Conservation (phyloP, 2,329 filamentous ascomycete species). For the Bretziella fagacearum region DNA sequence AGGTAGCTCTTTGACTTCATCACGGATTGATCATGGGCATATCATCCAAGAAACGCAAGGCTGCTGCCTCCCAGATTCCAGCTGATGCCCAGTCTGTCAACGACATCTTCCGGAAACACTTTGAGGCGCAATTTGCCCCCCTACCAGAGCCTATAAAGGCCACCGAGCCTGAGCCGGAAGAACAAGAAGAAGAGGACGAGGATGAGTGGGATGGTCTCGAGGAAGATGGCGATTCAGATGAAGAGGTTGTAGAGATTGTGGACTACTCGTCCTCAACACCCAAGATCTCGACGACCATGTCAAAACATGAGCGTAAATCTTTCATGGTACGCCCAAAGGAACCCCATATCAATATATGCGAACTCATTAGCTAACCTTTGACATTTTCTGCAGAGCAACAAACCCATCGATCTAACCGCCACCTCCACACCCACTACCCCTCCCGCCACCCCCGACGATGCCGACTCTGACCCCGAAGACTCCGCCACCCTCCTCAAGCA, state of each 20-base stretch:
- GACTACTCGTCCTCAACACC: conserved; percentile 34
- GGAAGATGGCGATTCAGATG: conserved; percentile 16
- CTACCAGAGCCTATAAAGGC: conserved; percentile 28
- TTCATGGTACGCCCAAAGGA: conserved; percentile 46
- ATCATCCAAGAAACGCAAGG: conserved; percentile 33
- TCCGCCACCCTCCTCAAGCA: conserved; percentile 62
- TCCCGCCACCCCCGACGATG: conserved; percentile 17
- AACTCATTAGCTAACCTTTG: no score
- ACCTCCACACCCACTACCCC: conserved; percentile 18
- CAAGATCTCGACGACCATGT: conserved; percentile 30
- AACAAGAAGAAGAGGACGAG: conserved; percentile 17
- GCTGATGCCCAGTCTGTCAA: conserved; percentile 37
- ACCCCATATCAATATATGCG: background rate
- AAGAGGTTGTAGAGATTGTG: conserved; percentile 37
- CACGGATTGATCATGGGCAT: conserved; percentile 25
- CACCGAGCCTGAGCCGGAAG: conserved; percentile 19
- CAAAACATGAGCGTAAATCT: conserved; percentile 54
- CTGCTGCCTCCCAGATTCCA: conserved; percentile 17
- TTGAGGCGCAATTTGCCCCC: conserved; percentile 76
- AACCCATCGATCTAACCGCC: conserved; percentile 34
- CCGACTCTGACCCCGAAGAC: conserved; percentile 33
- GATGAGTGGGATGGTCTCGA: conserved; percentile 17
- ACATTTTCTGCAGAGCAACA: conserved; percentile 17
- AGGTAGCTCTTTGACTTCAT: no score
- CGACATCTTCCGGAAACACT: conserved; percentile 65